Percentiles rank a stretch among this genome's conserved stretches.
Conservation (phyloP, 2,329 filamentous ascomycete genomes). For the Aspergillus ustus region DNA sequence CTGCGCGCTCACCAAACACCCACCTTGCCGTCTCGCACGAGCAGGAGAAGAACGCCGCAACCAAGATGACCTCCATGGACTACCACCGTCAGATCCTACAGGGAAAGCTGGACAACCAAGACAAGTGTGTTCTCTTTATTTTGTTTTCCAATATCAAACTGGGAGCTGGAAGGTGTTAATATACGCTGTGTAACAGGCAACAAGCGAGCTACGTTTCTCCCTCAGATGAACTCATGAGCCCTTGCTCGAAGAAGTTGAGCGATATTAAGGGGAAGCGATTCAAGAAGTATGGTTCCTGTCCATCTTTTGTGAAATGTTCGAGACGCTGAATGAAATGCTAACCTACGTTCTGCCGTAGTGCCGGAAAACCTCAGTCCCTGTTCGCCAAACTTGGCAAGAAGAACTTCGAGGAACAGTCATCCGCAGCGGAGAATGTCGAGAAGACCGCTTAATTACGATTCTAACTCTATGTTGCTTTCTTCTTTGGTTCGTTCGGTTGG, state of each 20-base stretch:
- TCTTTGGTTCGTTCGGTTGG: slow-evolving; percentile 7
- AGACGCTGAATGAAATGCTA: neutral
- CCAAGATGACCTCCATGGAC: slow-evolving; percentile 45
- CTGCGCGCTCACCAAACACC: slow-evolving; percentile 49
- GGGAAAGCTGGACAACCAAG: slow-evolving; percentile 44
- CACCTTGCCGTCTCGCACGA: slow-evolving; percentile 35
- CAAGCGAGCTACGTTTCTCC: slow-evolving; percentile 52
- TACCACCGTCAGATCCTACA: slow-evolving; percentile 50
- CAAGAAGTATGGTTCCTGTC: slow-evolving; percentile 44
- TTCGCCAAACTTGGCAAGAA: slow-evolving; percentile 54
- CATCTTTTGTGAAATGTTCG: neutral
- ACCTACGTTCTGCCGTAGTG: slow-evolving; percentile 27
- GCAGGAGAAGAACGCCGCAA: slow-evolving; percentile 30
- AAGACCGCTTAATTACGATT: slow-evolving; percentile 5
- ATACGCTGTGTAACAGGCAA: slow-evolving; percentile 24
- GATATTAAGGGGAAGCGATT: slow-evolving; percentile 56
- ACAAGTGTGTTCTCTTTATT: slow-evolving; percentile 39
- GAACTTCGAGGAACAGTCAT: slow-evolving; percentile 45
- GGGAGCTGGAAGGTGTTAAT: slow-evolving; percentile 8
- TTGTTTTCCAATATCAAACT: neutral
- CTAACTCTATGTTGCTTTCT: neutral
- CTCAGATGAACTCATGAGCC: slow-evolving; percentile 55
- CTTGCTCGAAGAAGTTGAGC: slow-evolving; percentile 55
- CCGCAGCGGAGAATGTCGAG: slow-evolving; percentile 16
- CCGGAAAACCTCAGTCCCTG: slow-evolving; percentile 49